Evolutionary conservation across 192 early-diverging fungal genomes (phyloP).

Genomic region (Coemansia sp.): DNA sequence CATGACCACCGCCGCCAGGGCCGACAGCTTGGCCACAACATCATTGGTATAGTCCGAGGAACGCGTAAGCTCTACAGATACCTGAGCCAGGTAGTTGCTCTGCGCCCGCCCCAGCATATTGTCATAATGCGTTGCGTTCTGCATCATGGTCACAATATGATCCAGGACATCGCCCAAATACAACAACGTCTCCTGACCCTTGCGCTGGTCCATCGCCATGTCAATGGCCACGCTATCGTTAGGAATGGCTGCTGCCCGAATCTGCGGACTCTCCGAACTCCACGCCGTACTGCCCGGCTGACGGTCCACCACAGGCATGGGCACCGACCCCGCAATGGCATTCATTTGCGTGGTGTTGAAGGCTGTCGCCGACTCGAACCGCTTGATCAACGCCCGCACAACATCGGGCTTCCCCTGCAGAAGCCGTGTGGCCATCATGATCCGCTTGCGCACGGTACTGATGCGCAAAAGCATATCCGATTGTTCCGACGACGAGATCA

Average conservation of each 20-base stretch:
- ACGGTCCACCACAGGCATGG: background rate
- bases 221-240: slow-evolving; percentile 7
- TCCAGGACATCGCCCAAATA: slow-evolving; percentile 80
- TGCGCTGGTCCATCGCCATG: slow-evolving; percentile 35
- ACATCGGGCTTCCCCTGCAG: slow-evolving; percentile 71
- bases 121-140: slow-evolving; percentile 71
- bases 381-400: slow-evolving; percentile 67
- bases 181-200: slow-evolving; percentile 58
- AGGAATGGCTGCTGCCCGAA: background rate
- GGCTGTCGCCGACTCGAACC: slow-evolving; percentile 49
- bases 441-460: slow-evolving; percentile 64
- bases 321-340: background rate
- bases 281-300: no score
- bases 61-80: slow-evolving; percentile 68
- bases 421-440: slow-evolving; percentile 64
- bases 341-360: slow-evolving; percentile 35
- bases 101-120: slow-evolving; percentile 64
- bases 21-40: slow-evolving; percentile 83
- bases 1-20: slow-evolving; percentile 80
- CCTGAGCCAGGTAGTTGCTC: slow-evolving; percentile 69
- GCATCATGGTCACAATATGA: slow-evolving; percentile 73
- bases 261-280: slow-evolving; percentile 23
- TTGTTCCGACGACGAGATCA: slow-evolving; percentile 86
- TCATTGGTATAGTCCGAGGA: slow-evolving; percentile 79
- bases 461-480: slow-evolving; percentile 73